These are phyloP conservation scores for Mimosa pudica DNA, from an alignment of 306 rosid species.

Conservation along the genomic window DNA sequence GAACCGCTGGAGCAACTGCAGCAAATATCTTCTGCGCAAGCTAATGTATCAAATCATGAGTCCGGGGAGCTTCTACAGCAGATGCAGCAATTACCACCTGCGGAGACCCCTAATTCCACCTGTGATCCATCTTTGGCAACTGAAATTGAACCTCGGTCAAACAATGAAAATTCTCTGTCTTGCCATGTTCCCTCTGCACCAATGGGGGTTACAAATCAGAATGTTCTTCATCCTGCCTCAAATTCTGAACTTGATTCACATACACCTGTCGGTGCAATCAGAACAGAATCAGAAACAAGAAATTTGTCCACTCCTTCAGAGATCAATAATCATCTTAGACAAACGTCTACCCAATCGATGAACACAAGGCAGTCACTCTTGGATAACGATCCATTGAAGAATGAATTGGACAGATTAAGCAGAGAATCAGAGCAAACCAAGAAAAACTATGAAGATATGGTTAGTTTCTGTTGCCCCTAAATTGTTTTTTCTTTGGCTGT, in stretches of 20 bases:
- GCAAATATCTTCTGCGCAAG: not conserved
- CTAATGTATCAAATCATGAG: constrained; percentile 29
- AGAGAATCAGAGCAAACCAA: constrained; percentile 41
- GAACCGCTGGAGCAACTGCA: not conserved
- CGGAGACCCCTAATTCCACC: constrained; percentile 39
- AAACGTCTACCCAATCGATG: constrained; percentile 39
- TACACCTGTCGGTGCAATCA: constrained; percentile 28
- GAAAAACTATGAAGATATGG: constrained; percentile 53
- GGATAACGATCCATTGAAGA: constrained; percentile 58
- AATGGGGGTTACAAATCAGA: constrained; percentile 36
- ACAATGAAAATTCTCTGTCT: constrained; percentile 29
- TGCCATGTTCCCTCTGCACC: constrained; percentile 34
- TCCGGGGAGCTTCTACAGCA: constrained; percentile 41
- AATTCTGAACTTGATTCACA: constrained; percentile 31
- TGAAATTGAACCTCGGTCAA: constrained; percentile 16
- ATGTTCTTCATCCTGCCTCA: constrained; percentile 24
- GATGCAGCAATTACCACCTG: constrained; percentile 34
- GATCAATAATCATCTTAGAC: constrained; percentile 48
- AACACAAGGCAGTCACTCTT: constrained; percentile 33
- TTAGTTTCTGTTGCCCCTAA: constrained; percentile 41
- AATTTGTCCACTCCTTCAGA: constrained; percentile 40
- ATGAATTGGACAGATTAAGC: constrained; percentile 59
- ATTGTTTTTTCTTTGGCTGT: constrained; percentile 19
- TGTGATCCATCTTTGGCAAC: constrained; percentile 29
- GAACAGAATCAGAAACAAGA: constrained; percentile 41